Base-by-base conservation (phyloP, 768 basidiomycete genomes). In the Kwoniella sp. region DNA sequence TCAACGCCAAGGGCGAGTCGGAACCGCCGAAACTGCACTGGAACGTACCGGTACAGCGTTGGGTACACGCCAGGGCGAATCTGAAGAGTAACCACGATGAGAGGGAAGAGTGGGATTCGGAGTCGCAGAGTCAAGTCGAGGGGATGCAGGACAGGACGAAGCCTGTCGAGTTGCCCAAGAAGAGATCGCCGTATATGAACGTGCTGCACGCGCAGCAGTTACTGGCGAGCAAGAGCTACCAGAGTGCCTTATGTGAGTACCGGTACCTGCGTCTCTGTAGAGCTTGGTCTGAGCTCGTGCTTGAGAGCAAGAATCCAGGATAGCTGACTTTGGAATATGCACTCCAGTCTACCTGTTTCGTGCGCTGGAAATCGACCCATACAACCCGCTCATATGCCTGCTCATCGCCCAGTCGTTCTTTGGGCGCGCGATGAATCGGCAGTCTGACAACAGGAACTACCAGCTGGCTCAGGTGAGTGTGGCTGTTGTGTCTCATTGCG, bases 371-470 rank as follows among this genome's bases (percentile, higher is more conserved):
- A 81, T 88, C 63, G 84, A 83, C 54, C 85, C 82, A 0, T 78
- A 88, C 12, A 88, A 96, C 71, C 89, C 92, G 0, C 78, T 92
- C 75, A 79, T 95, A 20, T 91, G 87, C 66, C 77, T 98, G 4
- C 82, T 80, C 37, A 78, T 96, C 8, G 88, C 85, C 0, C 83
- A 91, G 39, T 84, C 88, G 0, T 95, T 88, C 19, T 77, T 95
- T 39, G 89, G 90, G 10, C 80, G 93, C 31, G 86, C 90, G 0
- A 89, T 89, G 85, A 88, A 92, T 59, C 81, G 92, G 17, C 92
- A 96, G 71, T 84, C 86, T 12, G 93, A 96, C 75, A 98, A 99
- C 69, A 77, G 91, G 33, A 87, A 95, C 66, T 88, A 93, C 70
- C 80, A 90, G 53, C 80, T 96, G 32, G 80, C 84, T 3, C 88